These are phyloP conservation scores for Euphorbia peplus DNA, from an alignment of 345 rosid species.

Conservation along the genomic window DNA sequence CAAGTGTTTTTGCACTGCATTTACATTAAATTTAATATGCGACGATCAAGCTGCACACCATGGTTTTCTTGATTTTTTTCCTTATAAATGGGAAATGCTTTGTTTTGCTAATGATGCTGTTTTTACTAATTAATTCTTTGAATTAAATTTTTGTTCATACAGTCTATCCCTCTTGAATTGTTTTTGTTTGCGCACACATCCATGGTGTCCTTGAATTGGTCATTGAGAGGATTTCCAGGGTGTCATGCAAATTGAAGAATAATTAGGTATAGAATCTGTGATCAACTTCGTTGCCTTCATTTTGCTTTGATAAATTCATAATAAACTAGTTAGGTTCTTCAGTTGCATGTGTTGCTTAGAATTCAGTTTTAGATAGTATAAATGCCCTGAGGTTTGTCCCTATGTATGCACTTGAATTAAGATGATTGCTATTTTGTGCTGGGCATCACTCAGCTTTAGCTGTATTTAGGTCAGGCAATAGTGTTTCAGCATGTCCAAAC, in stretches of 20 bases:
- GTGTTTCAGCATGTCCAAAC: not conserved
- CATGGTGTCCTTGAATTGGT: not conserved
- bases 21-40: not conserved
- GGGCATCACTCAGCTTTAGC: not conserved
- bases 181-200: not conserved
- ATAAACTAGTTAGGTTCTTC: not conserved
- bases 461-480: not conserved
- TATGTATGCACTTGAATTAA: not conserved
- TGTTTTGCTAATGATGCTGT: not conserved
- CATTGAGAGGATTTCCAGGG: not conserved
- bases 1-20: not conserved
- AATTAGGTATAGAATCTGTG: not conserved
- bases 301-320: not conserved
- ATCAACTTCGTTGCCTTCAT: not conserved
- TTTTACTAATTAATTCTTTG: not conserved
- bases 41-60: not conserved
- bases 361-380: not conserved
- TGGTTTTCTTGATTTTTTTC: not conserved
- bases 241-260: not conserved
- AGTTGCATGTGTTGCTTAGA: not conserved
- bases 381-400: not conserved
- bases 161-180: not conserved
- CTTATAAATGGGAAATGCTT: not conserved
- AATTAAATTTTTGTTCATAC: not conserved
- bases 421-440: not conserved